A percentile compares a stretch with the other conserved stretches of the same genome.
Conservation (phyloP, 257 asterid genomes). For the Ligustrum vulgare region DNA sequence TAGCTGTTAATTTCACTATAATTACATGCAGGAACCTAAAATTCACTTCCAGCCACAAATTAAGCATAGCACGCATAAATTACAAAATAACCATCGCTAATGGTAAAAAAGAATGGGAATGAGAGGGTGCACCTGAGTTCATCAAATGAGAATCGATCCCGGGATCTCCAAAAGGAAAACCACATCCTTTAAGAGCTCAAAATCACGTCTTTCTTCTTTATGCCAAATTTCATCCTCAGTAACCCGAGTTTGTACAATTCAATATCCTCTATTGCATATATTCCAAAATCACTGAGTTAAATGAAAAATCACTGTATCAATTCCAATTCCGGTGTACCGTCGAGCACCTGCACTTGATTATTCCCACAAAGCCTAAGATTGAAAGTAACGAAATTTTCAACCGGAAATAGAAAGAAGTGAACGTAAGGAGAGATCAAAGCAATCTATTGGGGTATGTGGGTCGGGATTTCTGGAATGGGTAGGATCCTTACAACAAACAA, state of each 20-base stretch:
- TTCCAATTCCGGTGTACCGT: constrained; percentile 8
- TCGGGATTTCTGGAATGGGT: constrained; percentile 31
- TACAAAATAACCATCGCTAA: neutral
- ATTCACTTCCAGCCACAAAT: constrained; percentile 10
- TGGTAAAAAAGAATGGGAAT: neutral
- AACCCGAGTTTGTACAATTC: constrained; percentile 21
- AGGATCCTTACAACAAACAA: constrained; percentile 24
- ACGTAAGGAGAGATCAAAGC: constrained; percentile 27
- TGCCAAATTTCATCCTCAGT: constrained; percentile 41
- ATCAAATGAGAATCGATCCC: constrained; percentile 87
- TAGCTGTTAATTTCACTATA: constrained; percentile 9
- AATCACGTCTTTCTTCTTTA: constrained; percentile 39
- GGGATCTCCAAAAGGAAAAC: constrained; percentile 94
- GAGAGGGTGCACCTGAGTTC: constrained; percentile 70
- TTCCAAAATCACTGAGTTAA: constrained; percentile 12
- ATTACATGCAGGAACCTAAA: neutral
- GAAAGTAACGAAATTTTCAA: constrained; percentile 25
- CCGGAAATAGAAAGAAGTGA: constrained; percentile 30
- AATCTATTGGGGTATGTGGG: constrained; percentile 14
- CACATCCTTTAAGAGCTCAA: constrained; percentile 70
- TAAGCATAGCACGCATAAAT: constrained; percentile 15
- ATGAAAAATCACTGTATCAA: neutral
- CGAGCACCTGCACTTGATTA: constrained; percentile 6
- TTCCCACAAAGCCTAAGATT: constrained; percentile 13
- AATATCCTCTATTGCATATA: neutral